A percentile compares a stretch with the other conserved stretches of the same genome.
These are phyloP conservation scores for Talaromyces thailandensis DNA, from an alignment of 495 filamentous ascomycete species.

Conservation along the genomic window DNA sequence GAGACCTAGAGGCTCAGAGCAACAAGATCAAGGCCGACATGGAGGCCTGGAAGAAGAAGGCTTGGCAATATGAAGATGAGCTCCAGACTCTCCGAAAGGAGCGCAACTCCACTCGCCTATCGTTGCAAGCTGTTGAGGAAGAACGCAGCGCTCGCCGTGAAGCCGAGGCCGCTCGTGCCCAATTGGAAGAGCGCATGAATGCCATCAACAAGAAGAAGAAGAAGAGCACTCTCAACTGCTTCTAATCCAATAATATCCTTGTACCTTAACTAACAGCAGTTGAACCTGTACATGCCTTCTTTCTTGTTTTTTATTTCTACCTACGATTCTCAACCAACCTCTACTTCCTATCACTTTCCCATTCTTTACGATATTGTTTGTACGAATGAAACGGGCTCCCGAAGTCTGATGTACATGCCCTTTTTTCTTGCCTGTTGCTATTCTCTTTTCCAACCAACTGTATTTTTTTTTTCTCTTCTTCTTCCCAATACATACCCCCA, in stretches of 20 bases:
- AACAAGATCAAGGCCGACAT: conserved; percentile 79
- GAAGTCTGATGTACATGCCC: conserved; percentile 9
- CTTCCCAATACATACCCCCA: background rate
- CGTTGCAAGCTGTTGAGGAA: conserved; percentile 88
- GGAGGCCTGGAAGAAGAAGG: conserved; percentile 84
- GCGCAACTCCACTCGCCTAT: conserved; percentile 62
- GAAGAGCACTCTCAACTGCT: conserved; percentile 94
- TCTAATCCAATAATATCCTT: conserved; percentile 36
- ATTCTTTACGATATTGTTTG: conserved; percentile 5
- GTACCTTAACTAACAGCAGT: background rate
- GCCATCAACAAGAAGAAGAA: conserved; percentile 87
- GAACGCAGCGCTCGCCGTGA: conserved; percentile 79
- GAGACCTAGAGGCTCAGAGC: conserved; percentile 80
- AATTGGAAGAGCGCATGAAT: conserved; percentile 90
- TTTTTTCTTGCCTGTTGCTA: conserved; percentile 11
- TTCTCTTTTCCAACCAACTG: conserved; percentile 5
- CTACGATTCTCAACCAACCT: background rate
- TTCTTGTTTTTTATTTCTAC: background rate
- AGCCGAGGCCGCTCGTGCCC: conserved; percentile 77
- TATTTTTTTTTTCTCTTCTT: conserved; percentile 10
- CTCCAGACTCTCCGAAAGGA: conserved; percentile 62
- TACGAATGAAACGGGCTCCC: background rate
- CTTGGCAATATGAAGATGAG: conserved; percentile 68
- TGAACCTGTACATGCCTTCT: background rate
- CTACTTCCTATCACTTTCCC: background rate